Evolutionary conservation across 371 early-diverging fungal genomes (phyloP).

Genomic region (Furculomyces boomerangus): DNA sequence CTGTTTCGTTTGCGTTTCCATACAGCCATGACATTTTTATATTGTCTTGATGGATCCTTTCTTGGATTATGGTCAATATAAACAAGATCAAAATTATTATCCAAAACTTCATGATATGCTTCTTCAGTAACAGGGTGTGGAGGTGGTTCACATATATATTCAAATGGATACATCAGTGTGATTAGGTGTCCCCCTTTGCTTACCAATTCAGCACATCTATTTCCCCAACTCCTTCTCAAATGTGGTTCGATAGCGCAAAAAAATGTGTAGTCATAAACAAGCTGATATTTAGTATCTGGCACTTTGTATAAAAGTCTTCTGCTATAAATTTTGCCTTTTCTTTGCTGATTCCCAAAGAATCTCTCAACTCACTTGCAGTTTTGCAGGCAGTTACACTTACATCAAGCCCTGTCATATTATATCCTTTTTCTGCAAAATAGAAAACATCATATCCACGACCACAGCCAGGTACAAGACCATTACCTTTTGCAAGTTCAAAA

Average conservation of each 20-base stretch:
- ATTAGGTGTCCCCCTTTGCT: slow-evolving; percentile 55
- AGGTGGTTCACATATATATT: slow-evolving; percentile 39
- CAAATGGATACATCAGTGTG: slow-evolving; percentile 63
- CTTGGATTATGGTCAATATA: slow-evolving; percentile 18
- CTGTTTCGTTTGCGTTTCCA: slow-evolving; percentile 4
- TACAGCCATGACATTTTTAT: neutral
- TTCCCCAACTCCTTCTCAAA: slow-evolving; percentile 48
- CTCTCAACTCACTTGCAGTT: slow-evolving; percentile 27
- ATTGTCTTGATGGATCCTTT: neutral
- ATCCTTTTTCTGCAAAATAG: slow-evolving; percentile 34
- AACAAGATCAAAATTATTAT: slow-evolving; percentile 33
- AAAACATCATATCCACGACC: slow-evolving; percentile 66
- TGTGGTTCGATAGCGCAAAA: slow-evolving; percentile 60
- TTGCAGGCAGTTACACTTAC: slow-evolving; percentile 45
- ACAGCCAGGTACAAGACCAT: slow-evolving; percentile 67
- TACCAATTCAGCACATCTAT: slow-evolving; percentile 45
- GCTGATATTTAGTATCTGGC: slow-evolving; percentile 36
- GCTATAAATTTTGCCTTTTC: slow-evolving; percentile 31
- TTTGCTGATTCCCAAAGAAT: slow-evolving; percentile 17
- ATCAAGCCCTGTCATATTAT: slow-evolving; percentile 49
- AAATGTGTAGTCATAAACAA: slow-evolving; percentile 82
- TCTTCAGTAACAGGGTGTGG: slow-evolving; percentile 38
- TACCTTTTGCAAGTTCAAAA: slow-evolving; percentile 35
- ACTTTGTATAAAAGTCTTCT: slow-evolving; percentile 51
- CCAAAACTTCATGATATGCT: slow-evolving; percentile 27